Evolutionary conservation across 306 rosid genomes (phyloP).

Genomic region (Lagenaria siceraria): DNA sequence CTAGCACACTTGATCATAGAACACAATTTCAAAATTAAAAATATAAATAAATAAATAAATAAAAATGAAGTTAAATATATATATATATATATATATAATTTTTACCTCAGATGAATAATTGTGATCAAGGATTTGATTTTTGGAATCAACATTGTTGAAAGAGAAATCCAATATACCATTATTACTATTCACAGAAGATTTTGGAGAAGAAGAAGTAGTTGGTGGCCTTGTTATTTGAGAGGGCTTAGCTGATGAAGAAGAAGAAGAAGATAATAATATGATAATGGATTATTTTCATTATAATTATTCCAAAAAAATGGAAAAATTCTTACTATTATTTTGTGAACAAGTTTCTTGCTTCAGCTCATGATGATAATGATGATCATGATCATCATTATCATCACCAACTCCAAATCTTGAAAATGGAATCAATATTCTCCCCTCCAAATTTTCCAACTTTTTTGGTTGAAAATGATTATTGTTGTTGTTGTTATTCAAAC

Average conservation of each 20-base stretch:
- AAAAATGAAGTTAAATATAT: not conserved
- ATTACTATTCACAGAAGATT: not conserved
- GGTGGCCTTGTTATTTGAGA: not conserved
- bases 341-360: not conserved
- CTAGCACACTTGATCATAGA: not conserved
- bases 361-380: not conserved
- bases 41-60: not conserved
- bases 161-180: conserved; percentile 1
- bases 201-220: not conserved
- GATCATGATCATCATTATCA: not conserved
- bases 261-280: not conserved
- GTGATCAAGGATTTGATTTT: not conserved
- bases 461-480: conserved; percentile 6
- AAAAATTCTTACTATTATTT: not conserved
- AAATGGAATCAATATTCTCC: conserved; percentile 1
- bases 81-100: too few relatives aligned
- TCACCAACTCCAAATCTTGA: conserved; percentile 4
- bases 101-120: conserved; percentile 7
- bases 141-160: not conserved
- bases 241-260: not conserved
- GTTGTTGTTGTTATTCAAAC: too few relatives aligned
- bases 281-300: not conserved
- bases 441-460: not conserved
- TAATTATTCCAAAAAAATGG: not conserved
- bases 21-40: too few relatives aligned